A percentile compares a stretch with the other conserved stretches of the same genome.
These are phyloP conservation scores for Saprolegnia parasitica DNA, from an alignment of 352 stramenopile genomes.

Conservation along the genomic window DNA sequence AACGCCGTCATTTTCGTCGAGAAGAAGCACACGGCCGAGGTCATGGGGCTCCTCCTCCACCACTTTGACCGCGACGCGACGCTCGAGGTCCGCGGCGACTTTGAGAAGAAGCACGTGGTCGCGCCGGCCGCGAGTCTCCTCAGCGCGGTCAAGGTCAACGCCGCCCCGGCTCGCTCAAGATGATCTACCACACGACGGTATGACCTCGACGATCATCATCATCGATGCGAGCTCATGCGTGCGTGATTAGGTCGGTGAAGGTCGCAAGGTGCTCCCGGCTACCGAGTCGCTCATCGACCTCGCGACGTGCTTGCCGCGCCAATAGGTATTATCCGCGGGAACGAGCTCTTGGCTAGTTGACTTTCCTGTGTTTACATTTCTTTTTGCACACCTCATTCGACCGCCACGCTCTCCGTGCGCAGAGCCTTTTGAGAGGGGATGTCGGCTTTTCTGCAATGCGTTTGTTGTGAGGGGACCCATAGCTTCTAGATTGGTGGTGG, in stretches of 20 bases:
- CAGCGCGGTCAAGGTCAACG: slow-evolving; percentile 8
- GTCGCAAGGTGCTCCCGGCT: slow-evolving; percentile 15
- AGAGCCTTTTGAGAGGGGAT: neutral
- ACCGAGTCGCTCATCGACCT: slow-evolving; percentile 27
- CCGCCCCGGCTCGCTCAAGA: slow-evolving; percentile 26
- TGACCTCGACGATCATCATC: neutral
- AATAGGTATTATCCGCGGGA: too few species aligned
- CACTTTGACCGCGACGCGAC: slow-evolving; percentile 36
- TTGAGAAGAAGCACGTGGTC: slow-evolving; percentile 1
- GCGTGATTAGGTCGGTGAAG: slow-evolving; percentile 17
- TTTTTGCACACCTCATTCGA: too few species aligned
- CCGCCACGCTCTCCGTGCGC: too few species aligned
- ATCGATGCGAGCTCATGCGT: neutral
- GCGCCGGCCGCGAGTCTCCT: slow-evolving; percentile 10
- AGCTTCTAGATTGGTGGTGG: too few species aligned
- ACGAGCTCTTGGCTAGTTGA: too few species aligned
- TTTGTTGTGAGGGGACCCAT: too few species aligned
- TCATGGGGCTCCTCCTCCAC: slow-evolving; percentile 53
- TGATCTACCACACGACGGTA: slow-evolving; percentile 29
- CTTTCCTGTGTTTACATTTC: too few species aligned
- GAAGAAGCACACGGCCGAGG: slow-evolving; percentile 53
- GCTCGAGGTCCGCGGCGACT: slow-evolving; percentile 22
- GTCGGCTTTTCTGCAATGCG: too few species aligned
- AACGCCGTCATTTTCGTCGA: slow-evolving; percentile 96
- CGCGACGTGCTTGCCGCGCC: slow-evolving; percentile 11